A percentile compares a stretch with the other conserved stretches of the same genome.
Evolutionary conservation across 805 yeast genomes (phyloP).

Genomic region (Lipomyces spencermartinsiae): DNA sequence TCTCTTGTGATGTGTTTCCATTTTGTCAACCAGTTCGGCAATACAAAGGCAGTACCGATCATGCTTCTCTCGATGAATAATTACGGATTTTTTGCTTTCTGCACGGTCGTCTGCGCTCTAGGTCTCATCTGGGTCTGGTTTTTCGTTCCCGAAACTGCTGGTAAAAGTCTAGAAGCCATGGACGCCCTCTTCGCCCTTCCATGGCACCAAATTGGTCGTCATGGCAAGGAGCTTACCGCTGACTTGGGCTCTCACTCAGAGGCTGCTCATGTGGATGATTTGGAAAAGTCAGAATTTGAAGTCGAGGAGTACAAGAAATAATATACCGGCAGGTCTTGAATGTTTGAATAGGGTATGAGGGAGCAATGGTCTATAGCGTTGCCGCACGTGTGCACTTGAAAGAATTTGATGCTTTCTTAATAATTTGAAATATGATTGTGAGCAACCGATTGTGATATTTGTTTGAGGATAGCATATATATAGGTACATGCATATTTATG

Average conservation of each 20-base stretch:
- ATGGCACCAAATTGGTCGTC: constrained; percentile 63
- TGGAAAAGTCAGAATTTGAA: background rate
- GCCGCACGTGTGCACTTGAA: too few relatives aligned
- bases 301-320: background rate
- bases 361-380: too few relatives aligned
- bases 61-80: constrained; percentile 56
- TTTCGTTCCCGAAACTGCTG: constrained; percentile 58
- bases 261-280: background rate
- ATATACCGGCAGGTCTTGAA: background rate
- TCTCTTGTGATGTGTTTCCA: constrained; percentile 62
- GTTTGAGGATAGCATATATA: too few relatives aligned
- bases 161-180: constrained; percentile 60
- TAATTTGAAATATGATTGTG: too few relatives aligned
- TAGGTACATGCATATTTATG: too few relatives aligned
- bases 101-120: constrained; percentile 49
- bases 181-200: constrained; percentile 60
- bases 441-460: too few relatives aligned
- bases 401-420: too few relatives aligned
- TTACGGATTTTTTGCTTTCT: constrained; percentile 59
- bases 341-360: too few relatives aligned
- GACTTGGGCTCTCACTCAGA: background rate
- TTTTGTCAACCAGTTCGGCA: constrained; percentile 63
- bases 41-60: constrained; percentile 60
- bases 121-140: constrained; percentile 64
- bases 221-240: constrained; percentile 1